Base-by-base conservation (phyloP, 306 rosid genomes). In the Hippophae tibetana region DNA sequence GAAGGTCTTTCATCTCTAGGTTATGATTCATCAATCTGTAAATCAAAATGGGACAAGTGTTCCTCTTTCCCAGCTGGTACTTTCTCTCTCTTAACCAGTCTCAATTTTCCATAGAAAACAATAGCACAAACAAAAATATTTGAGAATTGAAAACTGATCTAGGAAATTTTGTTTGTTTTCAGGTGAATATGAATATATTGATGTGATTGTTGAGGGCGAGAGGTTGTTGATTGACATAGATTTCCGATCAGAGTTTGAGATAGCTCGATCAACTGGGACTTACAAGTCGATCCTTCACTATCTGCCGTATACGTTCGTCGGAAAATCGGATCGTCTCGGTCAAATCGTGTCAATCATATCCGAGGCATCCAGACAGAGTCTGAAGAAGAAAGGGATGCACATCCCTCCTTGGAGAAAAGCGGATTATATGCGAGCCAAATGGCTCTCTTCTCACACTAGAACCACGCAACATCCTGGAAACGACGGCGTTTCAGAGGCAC, bases 361-460 rank as follows among this genome's bases (percentile, higher is more conserved):
- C 50, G 95, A 88, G 77, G 95, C 94, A 4, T 90, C 95, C 23
- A 86, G 72, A 41, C 90, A 76, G 73, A 93, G 99, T 64, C 56
- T 93, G 69, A 92, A 92, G 82, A 93, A 82, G 94, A 93, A 93
- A 55, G 99, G 97, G 5, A 88, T 93, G 99, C 99, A 79, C 52
- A 66, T 93, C 47, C 99, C 99, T 55, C 99, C 99, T 11, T 93
- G 99, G 99, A 76, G 99, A 61, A 84, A 84, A 57, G 85, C 94
- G 8, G 97, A 93, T 65, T 93, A 93, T 70, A 86, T 86, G 85
- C 63, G 75, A 7, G 95, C 97, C 47, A 93, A 93, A 68, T 93
- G 99, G 99, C 86, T 88, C 63, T 92, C 99, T 44, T 38, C 93
- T 5, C 72, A 80, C 18, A 69, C 77, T 42, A 74, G 88, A 65